Percentiles rank a stretch among this genome's conserved stretches.
Evolutionary conservation across 805 yeast genomes (phyloP).

Genomic region (Myxozyma neglecta): DNA sequence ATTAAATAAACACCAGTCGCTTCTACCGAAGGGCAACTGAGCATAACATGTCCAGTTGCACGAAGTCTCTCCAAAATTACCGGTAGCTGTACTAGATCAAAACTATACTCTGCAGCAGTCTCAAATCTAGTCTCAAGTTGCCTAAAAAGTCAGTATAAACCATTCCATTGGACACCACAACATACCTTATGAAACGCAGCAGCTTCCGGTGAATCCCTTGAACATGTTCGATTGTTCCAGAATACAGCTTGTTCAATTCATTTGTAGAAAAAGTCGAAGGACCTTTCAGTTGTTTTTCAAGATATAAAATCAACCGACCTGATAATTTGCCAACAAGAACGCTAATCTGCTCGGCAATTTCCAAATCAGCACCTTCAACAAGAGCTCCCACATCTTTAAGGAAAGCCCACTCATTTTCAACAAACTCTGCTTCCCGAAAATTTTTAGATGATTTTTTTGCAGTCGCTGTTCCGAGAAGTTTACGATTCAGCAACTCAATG

Average conservation of each 20-base stretch:
- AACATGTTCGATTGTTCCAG: slow-evolving; percentile 44
- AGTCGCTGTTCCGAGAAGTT: slow-evolving; percentile 73
- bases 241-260: slow-evolving; percentile 54
- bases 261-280: slow-evolving; percentile 48
- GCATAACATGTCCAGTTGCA: slow-evolving; percentile 70
- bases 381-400: slow-evolving; percentile 73
- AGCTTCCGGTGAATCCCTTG: slow-evolving; percentile 70
- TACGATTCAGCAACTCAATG: slow-evolving; percentile 68
- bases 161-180: neutral
- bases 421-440: slow-evolving; percentile 86
- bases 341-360: slow-evolving; percentile 73
- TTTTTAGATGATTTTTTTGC: slow-evolving; percentile 67
- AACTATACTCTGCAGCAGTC: slow-evolving; percentile 55
- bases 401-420: slow-evolving; percentile 78
- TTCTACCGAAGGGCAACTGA: slow-evolving; percentile 71
- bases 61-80: slow-evolving; percentile 58
- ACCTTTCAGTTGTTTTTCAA: slow-evolving; percentile 68
- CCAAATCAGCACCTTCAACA: slow-evolving; percentile 76
- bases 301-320: slow-evolving; percentile 65
- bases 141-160: neutral
- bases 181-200: slow-evolving; percentile 63
- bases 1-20: slow-evolving; percentile 75
- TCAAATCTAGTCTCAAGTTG: slow-evolving; percentile 64
- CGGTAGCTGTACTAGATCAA: slow-evolving; percentile 42
- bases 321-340: slow-evolving; percentile 65